Evolutionary conservation across 352 stramenopile genomes (phyloP).

Genomic region (Globisporangium perplexum): DNA sequence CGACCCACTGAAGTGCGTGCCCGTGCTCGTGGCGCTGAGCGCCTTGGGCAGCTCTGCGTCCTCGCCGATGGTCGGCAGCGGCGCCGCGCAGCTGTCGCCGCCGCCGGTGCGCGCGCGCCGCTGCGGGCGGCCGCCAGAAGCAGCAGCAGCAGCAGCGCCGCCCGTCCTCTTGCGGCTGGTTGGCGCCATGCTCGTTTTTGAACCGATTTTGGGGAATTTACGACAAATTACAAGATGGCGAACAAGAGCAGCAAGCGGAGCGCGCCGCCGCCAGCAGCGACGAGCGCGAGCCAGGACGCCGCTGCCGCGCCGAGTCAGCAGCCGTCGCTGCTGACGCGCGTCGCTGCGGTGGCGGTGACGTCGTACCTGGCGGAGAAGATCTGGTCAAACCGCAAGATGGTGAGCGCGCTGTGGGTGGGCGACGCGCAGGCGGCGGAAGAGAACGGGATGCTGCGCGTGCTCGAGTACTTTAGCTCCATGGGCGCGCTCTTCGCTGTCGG

Average conservation of each 20-base stretch:
- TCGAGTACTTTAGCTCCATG: slow-evolving; percentile 80
- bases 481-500: slow-evolving; percentile 67
- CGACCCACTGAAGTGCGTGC: slow-evolving; percentile 23
- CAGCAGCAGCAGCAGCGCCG: neutral
- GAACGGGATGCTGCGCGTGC: slow-evolving; percentile 56
- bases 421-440: slow-evolving; percentile 50
- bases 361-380: slow-evolving; percentile 79
- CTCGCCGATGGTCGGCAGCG: slow-evolving; percentile 53
- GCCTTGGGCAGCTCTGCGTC: slow-evolving; percentile 38
- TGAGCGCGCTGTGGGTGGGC: slow-evolving; percentile 60
- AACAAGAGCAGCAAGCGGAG: slow-evolving; percentile 8
- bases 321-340: slow-evolving; percentile 45
- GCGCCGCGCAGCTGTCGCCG: slow-evolving; percentile 12
- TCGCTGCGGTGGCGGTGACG: slow-evolving; percentile 53
- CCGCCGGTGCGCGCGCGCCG: slow-evolving; percentile 18
- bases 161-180: slow-evolving; percentile 18
- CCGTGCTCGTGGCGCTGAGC: slow-evolving; percentile 19
- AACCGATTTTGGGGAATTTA: no score
- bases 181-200: slow-evolving; percentile 9
- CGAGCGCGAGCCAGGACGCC: neutral
- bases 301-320: slow-evolving; percentile 12
- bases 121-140: slow-evolving; percentile 1
- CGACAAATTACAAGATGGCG: neutral
- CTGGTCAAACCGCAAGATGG: slow-evolving; percentile 63
- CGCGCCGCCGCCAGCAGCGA: neutral